Evolutionary conservation across 192 early-diverging fungal species (phyloP).

Genomic region (Podila verticillata): DNA sequence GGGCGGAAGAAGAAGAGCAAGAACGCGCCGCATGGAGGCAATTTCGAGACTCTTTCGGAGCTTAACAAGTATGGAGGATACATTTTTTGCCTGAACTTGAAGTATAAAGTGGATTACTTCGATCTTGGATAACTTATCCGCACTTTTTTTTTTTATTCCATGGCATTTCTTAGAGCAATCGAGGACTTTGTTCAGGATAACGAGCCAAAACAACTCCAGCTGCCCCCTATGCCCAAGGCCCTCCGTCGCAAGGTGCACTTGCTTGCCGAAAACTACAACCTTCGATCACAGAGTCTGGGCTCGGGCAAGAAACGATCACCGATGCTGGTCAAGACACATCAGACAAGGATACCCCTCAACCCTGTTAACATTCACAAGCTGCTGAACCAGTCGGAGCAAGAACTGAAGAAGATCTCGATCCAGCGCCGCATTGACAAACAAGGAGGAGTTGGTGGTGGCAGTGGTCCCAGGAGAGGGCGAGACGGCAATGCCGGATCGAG

Average conservation of each 20-base stretch:
- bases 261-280: slow-evolving; percentile 45
- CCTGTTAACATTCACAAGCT: slow-evolving; percentile 39
- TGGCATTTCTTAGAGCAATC: slow-evolving; percentile 6
- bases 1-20: not conserved
- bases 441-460: not conserved
- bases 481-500: not conserved
- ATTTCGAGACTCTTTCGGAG: slow-evolving; percentile 6
- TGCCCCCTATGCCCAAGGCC: slow-evolving; percentile 48
- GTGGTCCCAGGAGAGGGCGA: slow-evolving; percentile 1
- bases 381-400: slow-evolving; percentile 32
- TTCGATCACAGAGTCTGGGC: slow-evolving; percentile 56
- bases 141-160: not conserved
- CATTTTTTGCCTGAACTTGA: not conserved
- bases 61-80: slow-evolving; percentile 7
- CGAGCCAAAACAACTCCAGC: slow-evolving; percentile 20
- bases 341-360: slow-evolving; percentile 38
- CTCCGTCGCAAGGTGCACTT: slow-evolving; percentile 52
- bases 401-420: slow-evolving; percentile 6
- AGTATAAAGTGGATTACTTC: not conserved
- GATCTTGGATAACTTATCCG: not conserved
- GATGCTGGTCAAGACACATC: slow-evolving; percentile 40
- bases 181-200: slow-evolving; percentile 16
- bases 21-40: slow-evolving; percentile 5
- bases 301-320: slow-evolving; percentile 31
- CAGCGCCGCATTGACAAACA: not conserved